phyloP scores from a whole-genome alignment of 345 rosid species.

The Rhodamnia rubescens region DNA sequence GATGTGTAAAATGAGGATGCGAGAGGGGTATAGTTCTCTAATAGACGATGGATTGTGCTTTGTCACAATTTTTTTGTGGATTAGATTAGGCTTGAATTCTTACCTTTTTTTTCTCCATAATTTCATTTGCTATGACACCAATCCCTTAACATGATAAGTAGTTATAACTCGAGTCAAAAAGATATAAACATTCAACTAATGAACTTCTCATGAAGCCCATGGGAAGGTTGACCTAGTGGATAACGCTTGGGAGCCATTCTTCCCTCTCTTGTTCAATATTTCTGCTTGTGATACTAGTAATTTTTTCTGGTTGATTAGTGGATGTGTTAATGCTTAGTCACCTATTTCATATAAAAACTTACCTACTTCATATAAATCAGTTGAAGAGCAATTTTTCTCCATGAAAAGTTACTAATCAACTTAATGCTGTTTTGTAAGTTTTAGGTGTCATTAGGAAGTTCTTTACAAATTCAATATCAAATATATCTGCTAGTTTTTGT shows the following conservation, averaged over 20 bases:
- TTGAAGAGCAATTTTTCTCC: neutral
- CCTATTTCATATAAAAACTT: neutral
- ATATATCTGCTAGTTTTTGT: neutral
- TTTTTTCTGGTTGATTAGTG: neutral
- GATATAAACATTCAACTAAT: neutral
- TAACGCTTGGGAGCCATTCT: neutral
- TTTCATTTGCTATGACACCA: neutral
- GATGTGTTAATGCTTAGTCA: neutral
- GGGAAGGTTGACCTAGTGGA: neutral
- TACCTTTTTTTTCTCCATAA: rapidly evolving
- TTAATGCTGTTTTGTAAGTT: neutral
- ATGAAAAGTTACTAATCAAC: neutral
- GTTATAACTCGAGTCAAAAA: neutral
- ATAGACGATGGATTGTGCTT: neutral
- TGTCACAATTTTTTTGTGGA: neutral
- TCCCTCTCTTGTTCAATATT: neutral
- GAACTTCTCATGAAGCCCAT: neutral
- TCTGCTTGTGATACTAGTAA: too few species aligned
- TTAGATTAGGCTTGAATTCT: neutral
- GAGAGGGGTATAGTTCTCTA: neutral
- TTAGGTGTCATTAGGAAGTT: neutral
- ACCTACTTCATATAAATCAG: too few species aligned
- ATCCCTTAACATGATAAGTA: neutral
- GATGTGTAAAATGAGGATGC: neutral
- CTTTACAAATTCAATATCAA: neutral